These are phyloP conservation scores for Tetracladium marchalianum DNA, from an alignment of 495 filamentous ascomycete species.

Conservation along the genomic window DNA sequence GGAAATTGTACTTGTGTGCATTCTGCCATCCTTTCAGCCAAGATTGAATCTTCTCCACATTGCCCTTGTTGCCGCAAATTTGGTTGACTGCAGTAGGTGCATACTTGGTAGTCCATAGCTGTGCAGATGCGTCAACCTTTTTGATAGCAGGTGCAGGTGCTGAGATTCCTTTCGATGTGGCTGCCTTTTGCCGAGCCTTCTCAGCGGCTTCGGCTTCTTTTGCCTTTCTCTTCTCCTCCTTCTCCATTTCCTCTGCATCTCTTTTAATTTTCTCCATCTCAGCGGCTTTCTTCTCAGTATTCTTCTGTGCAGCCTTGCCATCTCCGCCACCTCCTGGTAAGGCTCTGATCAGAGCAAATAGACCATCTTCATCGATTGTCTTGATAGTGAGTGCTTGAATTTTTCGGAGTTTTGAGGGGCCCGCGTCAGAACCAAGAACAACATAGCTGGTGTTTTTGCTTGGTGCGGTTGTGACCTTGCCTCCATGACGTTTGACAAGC, in stretches of 20 bases:
- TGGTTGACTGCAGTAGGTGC: conserved; percentile 73
- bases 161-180: conserved; percentile 18
- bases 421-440: conserved; percentile 82
- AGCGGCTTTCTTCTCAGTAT: conserved; percentile 69
- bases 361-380: conserved; percentile 86
- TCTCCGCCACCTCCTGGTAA: conserved; percentile 80
- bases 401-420: conserved; percentile 85
- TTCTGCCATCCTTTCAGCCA: conserved; percentile 82
- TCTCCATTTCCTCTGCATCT: conserved; percentile 76
- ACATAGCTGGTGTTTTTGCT: conserved; percentile 92
- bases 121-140: conserved; percentile 27
- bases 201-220: conserved; percentile 37
- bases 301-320: conserved; percentile 76
- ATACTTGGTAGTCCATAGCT: conserved; percentile 95
- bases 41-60: conserved; percentile 77
- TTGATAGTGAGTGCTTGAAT: conserved; percentile 70
- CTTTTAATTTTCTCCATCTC: conserved; percentile 68
- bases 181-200: conserved; percentile 37
- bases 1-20: conserved; percentile 63
- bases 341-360: conserved; percentile 77
- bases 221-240: conserved; percentile 44
- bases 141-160: conserved; percentile 17
- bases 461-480: conserved; percentile 76
- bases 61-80: conserved; percentile 90
- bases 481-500: conserved; percentile 86